Evolutionary conservation across 768 basidiomycete species (phyloP).

Genomic region (Pulveroboletus sp.): DNA sequence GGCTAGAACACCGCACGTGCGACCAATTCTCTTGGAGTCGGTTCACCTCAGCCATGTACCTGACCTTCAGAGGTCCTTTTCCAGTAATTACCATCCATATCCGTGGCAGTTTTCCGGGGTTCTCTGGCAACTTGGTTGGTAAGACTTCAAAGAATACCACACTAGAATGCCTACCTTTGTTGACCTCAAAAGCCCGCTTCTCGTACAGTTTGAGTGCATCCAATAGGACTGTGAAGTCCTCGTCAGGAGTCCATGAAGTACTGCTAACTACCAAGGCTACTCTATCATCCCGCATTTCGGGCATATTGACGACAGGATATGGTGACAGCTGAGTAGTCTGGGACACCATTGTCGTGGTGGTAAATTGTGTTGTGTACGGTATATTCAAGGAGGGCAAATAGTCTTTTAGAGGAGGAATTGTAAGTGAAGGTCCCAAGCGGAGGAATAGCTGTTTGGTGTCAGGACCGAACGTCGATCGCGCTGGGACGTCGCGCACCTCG

Average conservation of each 20-base stretch:
- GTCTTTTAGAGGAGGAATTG: conserved; percentile 32
- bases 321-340: conserved; percentile 19
- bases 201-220: conserved; percentile 73
- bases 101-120: conserved; percentile 51
- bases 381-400: conserved; percentile 51
- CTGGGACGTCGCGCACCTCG: conserved; percentile 45
- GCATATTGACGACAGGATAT: conserved; percentile 29
- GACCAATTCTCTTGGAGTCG: conserved; percentile 60
- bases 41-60: conserved; percentile 70
- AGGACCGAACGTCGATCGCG: background rate
- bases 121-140: conserved; percentile 8
- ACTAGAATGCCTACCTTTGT: conserved; percentile 8
- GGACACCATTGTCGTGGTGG: conserved; percentile 33
- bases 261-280: conserved; percentile 87
- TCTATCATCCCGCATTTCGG: conserved; percentile 60
- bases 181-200: conserved; percentile 38
- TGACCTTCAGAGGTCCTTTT: conserved; percentile 71
- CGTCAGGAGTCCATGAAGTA: conserved; percentile 97
- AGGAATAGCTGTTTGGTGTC: conserved; percentile 42
- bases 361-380: conserved; percentile 63
- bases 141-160: background rate
- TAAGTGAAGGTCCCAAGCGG: conserved; percentile 39
- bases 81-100: conserved; percentile 85
- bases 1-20: conserved; percentile 71
- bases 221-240: conserved; percentile 85